Conservation (phyloP, 1,284 basidiomycete genomes). For the Boletus smithii region DNA sequence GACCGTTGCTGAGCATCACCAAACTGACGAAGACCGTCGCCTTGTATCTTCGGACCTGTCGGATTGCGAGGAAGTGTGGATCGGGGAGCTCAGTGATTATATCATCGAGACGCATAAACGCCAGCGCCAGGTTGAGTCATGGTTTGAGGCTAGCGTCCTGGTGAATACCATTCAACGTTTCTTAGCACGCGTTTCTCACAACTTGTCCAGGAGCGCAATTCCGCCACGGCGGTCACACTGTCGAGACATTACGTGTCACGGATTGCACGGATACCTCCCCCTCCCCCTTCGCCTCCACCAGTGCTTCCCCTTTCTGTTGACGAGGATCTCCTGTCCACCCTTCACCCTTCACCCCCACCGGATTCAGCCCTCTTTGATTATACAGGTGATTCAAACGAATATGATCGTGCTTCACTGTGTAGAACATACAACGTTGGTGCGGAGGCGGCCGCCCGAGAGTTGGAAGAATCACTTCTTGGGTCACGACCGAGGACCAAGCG, state of each 20-base stretch:
- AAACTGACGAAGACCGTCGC: constrained; percentile 46
- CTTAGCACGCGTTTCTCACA: constrained; percentile 7
- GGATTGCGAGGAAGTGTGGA: constrained; percentile 74
- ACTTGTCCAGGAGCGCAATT: constrained; percentile 58
- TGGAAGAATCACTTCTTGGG: constrained; percentile 43
- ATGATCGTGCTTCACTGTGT: constrained; percentile 27
- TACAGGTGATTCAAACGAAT: constrained; percentile 25
- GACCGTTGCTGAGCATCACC: constrained; percentile 34
- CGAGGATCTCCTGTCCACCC: constrained; percentile 40
- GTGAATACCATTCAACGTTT: constrained; percentile 39
- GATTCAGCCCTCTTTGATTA: constrained; percentile 32
- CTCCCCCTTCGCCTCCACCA: constrained; percentile 47
- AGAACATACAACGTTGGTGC: constrained; percentile 29
- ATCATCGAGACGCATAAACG: constrained; percentile 67
- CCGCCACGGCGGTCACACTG: constrained; percentile 53
- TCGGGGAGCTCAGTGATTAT: constrained; percentile 62
- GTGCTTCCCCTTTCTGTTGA: constrained; percentile 33
- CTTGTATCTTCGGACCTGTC: constrained; percentile 70
- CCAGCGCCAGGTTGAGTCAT: constrained; percentile 64
- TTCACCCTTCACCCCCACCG: constrained; percentile 36
- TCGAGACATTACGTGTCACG: constrained; percentile 64
- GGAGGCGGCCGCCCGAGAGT: constrained; percentile 42
- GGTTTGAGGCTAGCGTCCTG: constrained; percentile 61
- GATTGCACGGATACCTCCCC: constrained; percentile 58
- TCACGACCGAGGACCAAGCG: constrained; percentile 35